A percentile compares a stretch with the other conserved stretches of the same genome.
phyloP scores from a whole-genome alignment of 805 yeast genomes.

The Candida nonsorbophila region DNA sequence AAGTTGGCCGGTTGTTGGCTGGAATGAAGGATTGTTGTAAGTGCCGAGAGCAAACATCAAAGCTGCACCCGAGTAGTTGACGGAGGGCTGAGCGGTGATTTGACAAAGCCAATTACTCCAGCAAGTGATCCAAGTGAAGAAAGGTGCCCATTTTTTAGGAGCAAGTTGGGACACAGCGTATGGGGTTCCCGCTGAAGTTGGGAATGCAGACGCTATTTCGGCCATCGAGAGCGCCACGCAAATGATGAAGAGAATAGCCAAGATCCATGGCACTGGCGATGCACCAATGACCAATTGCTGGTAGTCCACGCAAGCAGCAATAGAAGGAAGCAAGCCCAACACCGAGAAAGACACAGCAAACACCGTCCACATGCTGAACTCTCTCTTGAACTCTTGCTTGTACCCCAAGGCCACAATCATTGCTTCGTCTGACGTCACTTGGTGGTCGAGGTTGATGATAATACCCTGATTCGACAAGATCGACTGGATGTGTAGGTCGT shows the following conservation, averaged over 20 bases:
- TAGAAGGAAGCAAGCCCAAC: slow-evolving; percentile 59
- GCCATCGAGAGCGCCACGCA: slow-evolving; percentile 60
- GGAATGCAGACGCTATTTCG: slow-evolving; percentile 60
- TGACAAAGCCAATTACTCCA: slow-evolving; percentile 65
- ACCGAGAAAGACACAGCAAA: slow-evolving; percentile 63
- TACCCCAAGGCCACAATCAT: slow-evolving; percentile 54
- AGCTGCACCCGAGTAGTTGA: slow-evolving; percentile 51
- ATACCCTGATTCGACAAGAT: slow-evolving; percentile 33
- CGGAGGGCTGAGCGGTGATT: slow-evolving; percentile 58
- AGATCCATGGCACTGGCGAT: slow-evolving; percentile 56
- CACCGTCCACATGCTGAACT: slow-evolving; percentile 51
- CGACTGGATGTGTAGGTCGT: slow-evolving; percentile 30
- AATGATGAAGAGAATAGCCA: slow-evolving; percentile 51
- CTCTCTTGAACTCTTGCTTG: slow-evolving; percentile 58
- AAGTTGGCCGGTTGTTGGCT: slow-evolving; percentile 43
- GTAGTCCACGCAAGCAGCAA: slow-evolving; percentile 58
- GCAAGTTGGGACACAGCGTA: slow-evolving; percentile 62
- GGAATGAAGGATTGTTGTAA: slow-evolving; percentile 32
- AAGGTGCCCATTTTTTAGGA: slow-evolving; percentile 48
- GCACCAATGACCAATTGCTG: slow-evolving; percentile 58
- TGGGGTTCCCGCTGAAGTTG: slow-evolving; percentile 65
- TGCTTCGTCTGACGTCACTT: slow-evolving; percentile 45
- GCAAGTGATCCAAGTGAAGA: slow-evolving; percentile 58
- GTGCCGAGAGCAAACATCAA: slow-evolving; percentile 50
- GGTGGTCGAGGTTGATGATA: slow-evolving; percentile 44